These are phyloP conservation scores for Zygosaccharomyces bisporus DNA, from an alignment of 805 yeast species.

Conservation along the genomic window DNA sequence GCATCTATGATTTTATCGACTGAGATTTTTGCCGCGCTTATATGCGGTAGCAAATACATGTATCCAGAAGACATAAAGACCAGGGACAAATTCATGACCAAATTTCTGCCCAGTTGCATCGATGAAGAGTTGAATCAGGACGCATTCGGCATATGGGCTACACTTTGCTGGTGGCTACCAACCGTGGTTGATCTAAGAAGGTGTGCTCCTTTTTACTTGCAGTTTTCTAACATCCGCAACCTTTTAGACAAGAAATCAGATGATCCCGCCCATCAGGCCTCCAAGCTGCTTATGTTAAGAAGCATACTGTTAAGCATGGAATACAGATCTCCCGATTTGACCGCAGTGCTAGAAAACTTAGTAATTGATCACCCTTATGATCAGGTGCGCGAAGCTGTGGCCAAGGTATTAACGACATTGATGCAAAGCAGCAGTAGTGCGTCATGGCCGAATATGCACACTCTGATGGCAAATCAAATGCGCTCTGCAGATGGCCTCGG, in stretches of 20 bases:
- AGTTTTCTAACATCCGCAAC: slow-evolving; percentile 43
- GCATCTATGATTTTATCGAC: slow-evolving; percentile 70
- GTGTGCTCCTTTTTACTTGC: slow-evolving; percentile 47
- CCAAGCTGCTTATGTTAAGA: slow-evolving; percentile 51
- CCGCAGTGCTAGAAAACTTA: slow-evolving; percentile 41
- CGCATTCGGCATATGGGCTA: slow-evolving; percentile 66
- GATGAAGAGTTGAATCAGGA: slow-evolving; percentile 67
- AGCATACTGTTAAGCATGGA: slow-evolving; percentile 47
- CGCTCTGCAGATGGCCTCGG: slow-evolving; percentile 36
- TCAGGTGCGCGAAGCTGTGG: slow-evolving; percentile 65
- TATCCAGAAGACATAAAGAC: slow-evolving; percentile 31
- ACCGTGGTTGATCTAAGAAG: slow-evolving; percentile 65
- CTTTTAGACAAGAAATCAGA: slow-evolving; percentile 47
- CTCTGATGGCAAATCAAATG: slow-evolving; percentile 15
- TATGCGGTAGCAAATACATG: slow-evolving; percentile 47
- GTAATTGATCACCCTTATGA: slow-evolving; percentile 62
- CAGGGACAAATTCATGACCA: slow-evolving; percentile 47
- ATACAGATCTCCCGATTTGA: slow-evolving; percentile 54
- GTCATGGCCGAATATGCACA: slow-evolving; percentile 16
- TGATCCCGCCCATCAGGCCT: slow-evolving; percentile 61
- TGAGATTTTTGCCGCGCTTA: slow-evolving; percentile 65
- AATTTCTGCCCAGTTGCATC: slow-evolving; percentile 46
- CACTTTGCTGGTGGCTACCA: slow-evolving; percentile 72
- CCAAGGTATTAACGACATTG: slow-evolving; percentile 45
- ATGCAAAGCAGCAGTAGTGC: slow-evolving; percentile 29